Percentiles rank a stretch among this genome's conserved stretches.
These are phyloP conservation scores for Raddia guianensis DNA, from an alignment of 176 grass and related monocot species.

Conservation along the genomic window DNA sequence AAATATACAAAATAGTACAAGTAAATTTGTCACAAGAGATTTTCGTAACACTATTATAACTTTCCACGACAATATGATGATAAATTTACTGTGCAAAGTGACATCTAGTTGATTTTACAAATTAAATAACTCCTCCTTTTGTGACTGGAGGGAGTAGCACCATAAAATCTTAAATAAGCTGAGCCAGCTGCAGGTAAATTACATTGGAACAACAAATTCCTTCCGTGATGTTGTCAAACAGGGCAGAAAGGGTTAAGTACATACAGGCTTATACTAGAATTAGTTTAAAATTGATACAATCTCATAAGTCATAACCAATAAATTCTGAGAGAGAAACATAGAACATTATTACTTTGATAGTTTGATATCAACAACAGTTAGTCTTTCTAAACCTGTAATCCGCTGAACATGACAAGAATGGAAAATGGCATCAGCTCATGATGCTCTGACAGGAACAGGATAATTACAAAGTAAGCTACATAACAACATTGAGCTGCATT, in stretches of 20 bases:
- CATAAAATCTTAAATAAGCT: background rate
- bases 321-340: slow-evolving; percentile 11
- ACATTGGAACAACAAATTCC: background rate
- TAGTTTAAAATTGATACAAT: slow-evolving; percentile 3
- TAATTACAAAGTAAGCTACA: slow-evolving; percentile 27
- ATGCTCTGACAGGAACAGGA: slow-evolving; percentile 11
- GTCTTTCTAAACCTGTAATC: slow-evolving; percentile 12
- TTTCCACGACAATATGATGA: too few species aligned
- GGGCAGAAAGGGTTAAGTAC: background rate
- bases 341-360: background rate
- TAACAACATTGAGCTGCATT: slow-evolving; percentile 5
- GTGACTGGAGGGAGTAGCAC: too few species aligned
- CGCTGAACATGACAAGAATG: slow-evolving; percentile 18
- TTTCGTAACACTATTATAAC: too few species aligned
- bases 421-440: slow-evolving; percentile 1
- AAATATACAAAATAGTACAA: too few species aligned
- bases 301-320: background rate
- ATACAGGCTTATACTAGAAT: background rate
- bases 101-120: too few species aligned
- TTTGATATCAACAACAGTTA: slow-evolving; percentile 3
- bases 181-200: background rate
- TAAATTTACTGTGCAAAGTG: too few species aligned
- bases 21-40: too few species aligned
- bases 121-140: too few species aligned
- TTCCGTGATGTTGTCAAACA: background rate